These are phyloP conservation scores for Rosellinia necatrix DNA, from an alignment of 2,329 filamentous ascomycete species.

Conservation along the genomic window DNA sequence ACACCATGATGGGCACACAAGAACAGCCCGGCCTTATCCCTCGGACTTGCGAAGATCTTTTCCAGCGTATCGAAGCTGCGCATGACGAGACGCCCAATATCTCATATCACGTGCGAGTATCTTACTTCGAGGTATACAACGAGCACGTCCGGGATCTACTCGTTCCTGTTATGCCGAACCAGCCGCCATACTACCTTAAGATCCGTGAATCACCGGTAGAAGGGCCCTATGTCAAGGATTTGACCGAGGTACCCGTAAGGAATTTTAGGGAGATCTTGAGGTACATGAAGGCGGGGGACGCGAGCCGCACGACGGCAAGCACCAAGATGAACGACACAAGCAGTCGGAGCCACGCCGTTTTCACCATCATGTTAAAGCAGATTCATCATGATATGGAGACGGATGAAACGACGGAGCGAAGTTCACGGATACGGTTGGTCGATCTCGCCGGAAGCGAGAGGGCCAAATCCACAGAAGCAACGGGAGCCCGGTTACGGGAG, in stretches of 20 bases:
- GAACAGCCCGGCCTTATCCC: constrained; percentile 92
- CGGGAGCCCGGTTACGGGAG: constrained; percentile 85
- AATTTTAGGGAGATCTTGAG: constrained; percentile 85
- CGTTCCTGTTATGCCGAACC: constrained; percentile 70
- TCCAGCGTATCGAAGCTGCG: constrained; percentile 83
- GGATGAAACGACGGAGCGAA: constrained; percentile 96
- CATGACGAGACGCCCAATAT: constrained; percentile 84
- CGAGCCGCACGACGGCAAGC: constrained; percentile 84
- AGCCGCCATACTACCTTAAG: constrained; percentile 89
- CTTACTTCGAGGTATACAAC: constrained; percentile 99
- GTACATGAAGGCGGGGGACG: constrained; percentile 88
- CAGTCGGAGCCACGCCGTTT: constrained; percentile 93
- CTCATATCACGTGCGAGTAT: constrained; percentile 95
- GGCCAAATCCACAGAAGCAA: constrained; percentile 94
- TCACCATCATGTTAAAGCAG: constrained; percentile 97
- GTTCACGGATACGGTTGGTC: constrained; percentile 90
- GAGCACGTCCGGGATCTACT: constrained; percentile 96
- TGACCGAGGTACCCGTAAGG: constrained; percentile 90
- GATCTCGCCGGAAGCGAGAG: constrained; percentile 94
- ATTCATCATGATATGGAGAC: constrained; percentile 97
- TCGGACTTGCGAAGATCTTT: constrained; percentile 92
- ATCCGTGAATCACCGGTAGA: constrained; percentile 95
- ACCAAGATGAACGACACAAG: constrained; percentile 99
- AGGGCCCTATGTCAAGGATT: constrained; percentile 94
- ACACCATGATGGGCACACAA: constrained; percentile 93